Conservation (phyloP, 768 basidiomycete species). For the Lentinula raphanica region DNA sequence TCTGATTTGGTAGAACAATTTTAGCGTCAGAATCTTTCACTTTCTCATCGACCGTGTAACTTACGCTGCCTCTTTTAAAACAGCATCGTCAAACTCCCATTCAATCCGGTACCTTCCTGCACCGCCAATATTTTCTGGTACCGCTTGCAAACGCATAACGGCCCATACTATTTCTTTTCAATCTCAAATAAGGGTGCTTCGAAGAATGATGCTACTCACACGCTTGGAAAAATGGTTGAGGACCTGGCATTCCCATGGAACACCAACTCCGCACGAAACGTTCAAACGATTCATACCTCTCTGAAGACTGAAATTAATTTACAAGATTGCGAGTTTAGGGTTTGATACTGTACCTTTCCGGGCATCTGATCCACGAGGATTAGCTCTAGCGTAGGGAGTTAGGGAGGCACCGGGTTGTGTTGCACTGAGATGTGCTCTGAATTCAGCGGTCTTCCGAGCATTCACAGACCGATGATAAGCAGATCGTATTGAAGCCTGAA, state of each 20-base stretch:
- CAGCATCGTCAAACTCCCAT: conserved; percentile 93
- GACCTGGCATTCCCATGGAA: conserved; percentile 81
- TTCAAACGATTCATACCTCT: conserved; percentile 71
- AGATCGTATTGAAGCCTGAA: conserved; percentile 83
- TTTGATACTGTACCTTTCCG: conserved; percentile 45
- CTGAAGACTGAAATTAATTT: conserved; percentile 20
- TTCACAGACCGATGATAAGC: conserved; percentile 80
- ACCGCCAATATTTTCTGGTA: conserved; percentile 77
- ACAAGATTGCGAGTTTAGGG: not conserved
- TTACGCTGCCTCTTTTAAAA: conserved; percentile 91
- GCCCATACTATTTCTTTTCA: conserved; percentile 57
- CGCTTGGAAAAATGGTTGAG: conserved; percentile 79
- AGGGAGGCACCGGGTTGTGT: conserved; percentile 79
- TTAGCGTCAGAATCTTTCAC: conserved; percentile 14
- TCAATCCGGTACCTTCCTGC: conserved; percentile 67
- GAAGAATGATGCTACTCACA: conserved; percentile 28
- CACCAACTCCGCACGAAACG: conserved; percentile 81
- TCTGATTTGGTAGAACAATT: conserved; percentile 35
- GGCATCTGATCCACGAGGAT: conserved; percentile 60
- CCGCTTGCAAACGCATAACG: conserved; percentile 71
- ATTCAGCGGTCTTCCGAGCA: conserved; percentile 73
- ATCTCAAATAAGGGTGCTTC: conserved; percentile 5
- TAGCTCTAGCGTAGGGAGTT: conserved; percentile 64
- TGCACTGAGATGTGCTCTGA: conserved; percentile 76
- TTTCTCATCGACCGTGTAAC: conserved; percentile 27